Conservation (phyloP, 2,329 filamentous ascomycete species). For the Rutstroemia sp. region DNA sequence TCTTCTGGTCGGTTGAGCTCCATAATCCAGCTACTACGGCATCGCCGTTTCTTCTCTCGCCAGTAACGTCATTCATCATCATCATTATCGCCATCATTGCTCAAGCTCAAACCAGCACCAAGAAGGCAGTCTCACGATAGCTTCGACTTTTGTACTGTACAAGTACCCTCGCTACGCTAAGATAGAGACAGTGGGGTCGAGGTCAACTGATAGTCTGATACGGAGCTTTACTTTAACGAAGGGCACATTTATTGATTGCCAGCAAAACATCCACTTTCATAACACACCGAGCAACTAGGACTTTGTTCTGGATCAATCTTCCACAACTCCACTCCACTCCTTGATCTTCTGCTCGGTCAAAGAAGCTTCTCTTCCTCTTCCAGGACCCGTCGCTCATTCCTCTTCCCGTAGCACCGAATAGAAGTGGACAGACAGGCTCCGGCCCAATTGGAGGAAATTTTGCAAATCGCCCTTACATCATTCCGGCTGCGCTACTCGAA, state of each 20-base stretch:
- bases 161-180: neutral
- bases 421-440: neutral
- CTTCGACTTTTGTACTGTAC: no score
- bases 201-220: neutral
- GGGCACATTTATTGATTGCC: neutral
- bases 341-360: neutral
- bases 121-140: neutral
- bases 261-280: slow-evolving; percentile 6
- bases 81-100: neutral
- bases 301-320: slow-evolving; percentile 9
- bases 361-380: neutral
- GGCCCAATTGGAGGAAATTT: neutral
- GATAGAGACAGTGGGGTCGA: slow-evolving; percentile 1
- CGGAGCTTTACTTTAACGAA: slow-evolving; percentile 3
- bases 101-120: neutral
- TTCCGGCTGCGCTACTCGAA: neutral
- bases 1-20: no score
- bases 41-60: no score
- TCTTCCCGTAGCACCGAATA: neutral
- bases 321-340: neutral
- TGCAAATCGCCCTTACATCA: neutral
- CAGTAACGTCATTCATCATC: neutral
- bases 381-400: neutral
- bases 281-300: neutral
- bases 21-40: no score